Percentiles rank a stretch among this genome's conserved stretches.
These are phyloP conservation scores for Clausena lansium DNA, from an alignment of 345 rosid species.

Conservation along the genomic window DNA sequence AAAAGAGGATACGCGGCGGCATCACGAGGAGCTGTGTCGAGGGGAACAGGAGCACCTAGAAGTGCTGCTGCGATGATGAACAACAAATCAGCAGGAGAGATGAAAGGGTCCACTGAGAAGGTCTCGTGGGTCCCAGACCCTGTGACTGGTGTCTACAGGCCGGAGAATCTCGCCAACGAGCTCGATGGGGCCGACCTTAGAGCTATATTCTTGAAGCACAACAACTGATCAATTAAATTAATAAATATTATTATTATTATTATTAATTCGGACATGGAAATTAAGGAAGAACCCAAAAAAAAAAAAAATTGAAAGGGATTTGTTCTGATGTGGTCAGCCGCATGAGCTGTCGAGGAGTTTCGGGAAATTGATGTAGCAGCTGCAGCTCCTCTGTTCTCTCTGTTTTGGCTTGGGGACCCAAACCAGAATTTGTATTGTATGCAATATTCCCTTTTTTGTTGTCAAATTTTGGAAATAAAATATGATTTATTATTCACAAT, in stretches of 20 bases:
- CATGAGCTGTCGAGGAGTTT: background rate
- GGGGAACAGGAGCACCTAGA: constrained; percentile 21
- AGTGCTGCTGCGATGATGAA: constrained; percentile 26
- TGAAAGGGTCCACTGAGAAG: constrained; percentile 37
- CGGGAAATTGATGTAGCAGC: background rate
- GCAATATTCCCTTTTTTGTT: background rate
- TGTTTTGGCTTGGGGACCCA: background rate
- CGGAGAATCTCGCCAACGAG: constrained; percentile 61
- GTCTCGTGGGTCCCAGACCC: constrained; percentile 86
- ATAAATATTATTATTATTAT: no score
- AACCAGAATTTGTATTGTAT: background rate
- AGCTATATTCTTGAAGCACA: constrained; percentile 56
- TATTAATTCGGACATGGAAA: no score
- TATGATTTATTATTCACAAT: background rate
- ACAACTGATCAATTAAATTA: no score
- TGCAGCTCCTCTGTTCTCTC: background rate
- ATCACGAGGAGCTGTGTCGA: constrained; percentile 26
- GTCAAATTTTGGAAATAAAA: background rate
- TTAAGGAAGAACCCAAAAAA: no score
- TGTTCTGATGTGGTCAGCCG: background rate
- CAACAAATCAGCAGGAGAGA: constrained; percentile 53
- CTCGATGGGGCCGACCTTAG: constrained; percentile 70
- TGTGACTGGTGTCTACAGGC: constrained; percentile 78
- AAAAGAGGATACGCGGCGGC: constrained; percentile 45
- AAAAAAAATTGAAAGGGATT: background rate